Evolutionary conservation across 495 filamentous ascomycete species (phyloP), one percentile per base, ranked within the genome.

Genomic region (Pyrenopolyporus hunteri): DNA sequence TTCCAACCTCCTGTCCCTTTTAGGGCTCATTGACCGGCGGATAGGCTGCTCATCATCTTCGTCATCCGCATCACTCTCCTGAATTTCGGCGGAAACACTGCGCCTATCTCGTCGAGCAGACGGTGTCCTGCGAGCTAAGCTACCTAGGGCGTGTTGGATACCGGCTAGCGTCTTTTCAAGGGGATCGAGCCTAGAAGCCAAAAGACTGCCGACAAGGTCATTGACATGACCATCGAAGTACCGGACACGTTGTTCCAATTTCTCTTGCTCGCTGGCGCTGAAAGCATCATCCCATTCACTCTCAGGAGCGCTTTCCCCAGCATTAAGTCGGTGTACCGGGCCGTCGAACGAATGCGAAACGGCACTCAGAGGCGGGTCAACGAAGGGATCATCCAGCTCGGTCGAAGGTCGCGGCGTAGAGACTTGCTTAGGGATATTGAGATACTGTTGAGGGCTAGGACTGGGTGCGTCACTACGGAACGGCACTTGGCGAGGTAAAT

Each of bases 211-310:
- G 58, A 98, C 87, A 45, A 98, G 73, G 10, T 90, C 83, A 68
- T 96, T 89, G 52, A 98, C 88, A 67, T 90, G 92, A 55, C 83
- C 86, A 69, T 97, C 91, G 63, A 96, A 96, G 78, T 95, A 97
- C 36, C 80, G 80, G 19, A 80, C 79, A 13, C 89, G 86, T 23
- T 84, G 81, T 58, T 87, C 83, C 47, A 96, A 79, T 72, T 92
- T 96, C 44, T 83, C 82, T 57, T 94, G 91, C 57, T 96, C 92
- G 17, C 85, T 85, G 5, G 89, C 89, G 20, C 88, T 91, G 56
- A 97, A 83, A 48, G 88, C 86, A 70, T 90, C 89, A 63, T 93
- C 89, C 94, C 94, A 98, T 68, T 97, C 93, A 59, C 90, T 96
- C 59, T 85, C 80, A 32, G 89, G 88, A 9, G 86, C 73, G 53